Evolutionary conservation across 805 yeast genomes (phyloP), one percentile per base, ranked within the genome.

Genomic region (Metschnikowia similis): DNA sequence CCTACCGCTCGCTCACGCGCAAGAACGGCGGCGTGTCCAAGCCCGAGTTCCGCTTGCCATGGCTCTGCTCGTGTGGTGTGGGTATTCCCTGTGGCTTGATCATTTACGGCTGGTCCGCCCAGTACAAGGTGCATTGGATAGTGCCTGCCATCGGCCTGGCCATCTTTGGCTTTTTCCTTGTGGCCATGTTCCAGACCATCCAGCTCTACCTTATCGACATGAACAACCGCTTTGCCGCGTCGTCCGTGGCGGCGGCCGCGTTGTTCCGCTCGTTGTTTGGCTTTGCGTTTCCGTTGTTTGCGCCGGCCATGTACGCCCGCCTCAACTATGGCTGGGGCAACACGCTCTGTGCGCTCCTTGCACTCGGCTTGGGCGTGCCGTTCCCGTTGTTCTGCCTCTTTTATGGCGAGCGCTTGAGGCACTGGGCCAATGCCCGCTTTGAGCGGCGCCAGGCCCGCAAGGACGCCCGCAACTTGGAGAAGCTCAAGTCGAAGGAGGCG

Each of bases 21-120:
- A 64, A 59, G 41, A 81, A 82, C 55, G 68, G 69, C 16, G 87
- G 87, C 8, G 78, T 79, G 10, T 57, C 80, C 9, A 78, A 79
- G 53, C 89, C 89, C 1, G 89, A 84, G 59, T 82, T 63, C 60
- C 67, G 87, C 43, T 61, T 84, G 30, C 84, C 84, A 11, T 66
- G 76, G 47, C 62, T 83, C 37, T 69, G 80, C 53, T 63, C 70
- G 13, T 49, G 56, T 31, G 82, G 85, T 1, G 54, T 83, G 34
- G 59, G 76, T 14, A 73, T 81, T 54, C 83, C 89, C 0, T 70
- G 74, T 11, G 89, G 89, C 0, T 66, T 84, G 38, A 68, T 85
- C 52, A 81, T 87, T 81, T 83, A 81, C 58, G 90, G 89, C 13
- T 85, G 89, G 90, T 76, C 84, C 32, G 84, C 86, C 1, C 69